Percentiles rank a stretch among this genome's conserved stretches.
Conservation (phyloP, 2,329 filamentous ascomycete species). For the Colletotrichum ledebouriae region DNA sequence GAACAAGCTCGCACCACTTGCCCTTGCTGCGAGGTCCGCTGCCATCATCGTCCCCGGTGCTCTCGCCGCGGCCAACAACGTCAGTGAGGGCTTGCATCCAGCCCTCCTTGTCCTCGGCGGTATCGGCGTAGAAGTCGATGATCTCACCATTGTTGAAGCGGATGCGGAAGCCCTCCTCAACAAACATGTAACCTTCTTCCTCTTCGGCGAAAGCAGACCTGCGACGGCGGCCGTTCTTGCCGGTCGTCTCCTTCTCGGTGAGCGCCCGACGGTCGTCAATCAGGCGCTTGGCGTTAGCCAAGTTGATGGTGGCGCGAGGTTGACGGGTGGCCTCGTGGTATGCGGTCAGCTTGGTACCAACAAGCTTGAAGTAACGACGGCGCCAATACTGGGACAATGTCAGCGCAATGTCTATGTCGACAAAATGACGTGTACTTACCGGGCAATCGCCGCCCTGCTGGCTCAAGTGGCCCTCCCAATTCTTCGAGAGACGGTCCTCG, state of each 20-base stretch:
- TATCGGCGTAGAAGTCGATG: slow-evolving; percentile 98
- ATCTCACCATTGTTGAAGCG: slow-evolving; percentile 98
- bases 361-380: slow-evolving; percentile 95
- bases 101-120: slow-evolving; percentile 85
- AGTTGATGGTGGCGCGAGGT: slow-evolving; percentile 95
- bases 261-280: slow-evolving; percentile 92
- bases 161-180: slow-evolving; percentile 98
- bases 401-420: slow-evolving; percentile 49
- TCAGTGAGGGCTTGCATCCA: slow-evolving; percentile 94
- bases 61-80: slow-evolving; percentile 69
- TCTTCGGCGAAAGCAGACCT: slow-evolving; percentile 98
- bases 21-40: slow-evolving; percentile 59
- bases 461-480: slow-evolving; percentile 90
- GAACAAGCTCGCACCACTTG: slow-evolving; percentile 77
- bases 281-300: slow-evolving; percentile 90
- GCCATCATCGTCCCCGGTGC: slow-evolving; percentile 60
- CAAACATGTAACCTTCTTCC: slow-evolving; percentile 99
- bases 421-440: slow-evolving; percentile 70
- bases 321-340: slow-evolving; percentile 97
- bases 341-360: slow-evolving; percentile 90
- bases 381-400: slow-evolving; percentile 85
- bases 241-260: slow-evolving; percentile 84
- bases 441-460: slow-evolving; percentile 98
- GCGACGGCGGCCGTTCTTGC: slow-evolving; percentile 82
- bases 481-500: slow-evolving; percentile 81